Evolutionary conservation across 257 asterid genomes (phyloP).

Genomic region (Solanum corneliomulleri): DNA sequence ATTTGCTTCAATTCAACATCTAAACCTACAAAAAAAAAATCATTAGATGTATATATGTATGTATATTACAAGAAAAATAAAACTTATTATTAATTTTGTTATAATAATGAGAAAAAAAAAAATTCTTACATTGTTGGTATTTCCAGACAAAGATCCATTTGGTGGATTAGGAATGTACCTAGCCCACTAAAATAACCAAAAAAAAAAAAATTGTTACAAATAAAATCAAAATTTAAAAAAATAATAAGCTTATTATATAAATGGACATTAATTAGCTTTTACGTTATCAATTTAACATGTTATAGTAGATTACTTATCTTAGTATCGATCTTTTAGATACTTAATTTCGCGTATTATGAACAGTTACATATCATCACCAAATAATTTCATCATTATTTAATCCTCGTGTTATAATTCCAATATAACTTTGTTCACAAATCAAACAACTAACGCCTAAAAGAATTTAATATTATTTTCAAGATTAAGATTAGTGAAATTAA

Average conservation of each 20-base stretch:
- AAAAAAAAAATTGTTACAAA: not conserved
- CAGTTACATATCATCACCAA: not conserved
- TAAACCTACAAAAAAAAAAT: not conserved
- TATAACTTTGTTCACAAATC: not conserved
- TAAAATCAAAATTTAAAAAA: too few species aligned
- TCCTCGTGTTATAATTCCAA: not conserved
- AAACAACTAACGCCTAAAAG: not conserved
- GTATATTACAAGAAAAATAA: not conserved
- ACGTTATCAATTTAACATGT: not conserved
- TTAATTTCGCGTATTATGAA: too few species aligned
- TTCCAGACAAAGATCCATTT: not conserved
- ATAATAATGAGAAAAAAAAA: not conserved
- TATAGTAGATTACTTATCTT: too few species aligned
- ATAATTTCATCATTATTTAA: not conserved
- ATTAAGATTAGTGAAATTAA: not conserved
- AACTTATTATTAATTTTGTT: not conserved
- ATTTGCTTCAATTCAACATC: not conserved
- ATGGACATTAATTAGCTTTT: not conserved
- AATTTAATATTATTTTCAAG: too few species aligned
- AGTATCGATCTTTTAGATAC: too few species aligned
- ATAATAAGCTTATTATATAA: too few species aligned
- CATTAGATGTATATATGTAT: not conserved
- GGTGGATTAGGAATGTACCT: not conserved
- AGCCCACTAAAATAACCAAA: not conserved
- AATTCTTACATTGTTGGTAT: not conserved